These are phyloP conservation scores for Yamadazyma olivae DNA, from an alignment of 805 yeast genomes.

Conservation along the genomic window DNA sequence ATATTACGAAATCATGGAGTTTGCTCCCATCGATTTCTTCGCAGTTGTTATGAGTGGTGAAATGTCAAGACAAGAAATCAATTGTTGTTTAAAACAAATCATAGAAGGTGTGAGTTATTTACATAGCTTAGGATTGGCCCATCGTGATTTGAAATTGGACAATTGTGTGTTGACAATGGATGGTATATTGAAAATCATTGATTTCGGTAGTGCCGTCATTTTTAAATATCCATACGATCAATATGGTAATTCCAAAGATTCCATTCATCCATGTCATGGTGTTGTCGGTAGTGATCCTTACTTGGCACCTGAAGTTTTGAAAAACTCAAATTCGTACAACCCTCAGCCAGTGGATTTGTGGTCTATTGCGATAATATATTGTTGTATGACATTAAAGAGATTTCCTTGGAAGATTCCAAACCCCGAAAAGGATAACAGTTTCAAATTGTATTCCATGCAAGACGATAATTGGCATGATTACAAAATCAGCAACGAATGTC, in stretches of 20 bases:
- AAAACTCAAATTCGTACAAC: conserved; percentile 58
- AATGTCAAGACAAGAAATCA: conserved; percentile 75
- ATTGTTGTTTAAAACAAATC: conserved; percentile 88
- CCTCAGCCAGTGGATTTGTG: conserved; percentile 94
- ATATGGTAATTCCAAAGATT: conserved; percentile 41
- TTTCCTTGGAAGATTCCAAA: conserved; percentile 96
- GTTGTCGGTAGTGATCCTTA: conserved; percentile 86
- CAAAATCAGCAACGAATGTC: conserved; percentile 66
- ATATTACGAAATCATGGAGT: conserved; percentile 90
- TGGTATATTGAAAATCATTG: conserved; percentile 87
- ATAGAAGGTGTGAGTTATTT: conserved; percentile 77
- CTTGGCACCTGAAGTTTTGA: conserved; percentile 87
- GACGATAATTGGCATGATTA: conserved; percentile 82
- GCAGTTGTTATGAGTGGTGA: conserved; percentile 93
- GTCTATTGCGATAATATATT: conserved; percentile 88
- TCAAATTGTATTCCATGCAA: conserved; percentile 76
- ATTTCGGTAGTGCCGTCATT: conserved; percentile 91
- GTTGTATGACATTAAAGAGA: conserved; percentile 88
- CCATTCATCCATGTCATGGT: conserved; percentile 74
- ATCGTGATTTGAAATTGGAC: conserved; percentile 87
- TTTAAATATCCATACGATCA: conserved; percentile 79
- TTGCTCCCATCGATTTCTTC: conserved; percentile 87
- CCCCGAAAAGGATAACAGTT: conserved; percentile 67
- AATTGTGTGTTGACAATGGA: conserved; percentile 82
- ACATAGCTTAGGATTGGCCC: conserved; percentile 84